Base-by-base conservation (phyloP, 495 filamentous ascomycete species). In the Baudoinia panamericana region DNA sequence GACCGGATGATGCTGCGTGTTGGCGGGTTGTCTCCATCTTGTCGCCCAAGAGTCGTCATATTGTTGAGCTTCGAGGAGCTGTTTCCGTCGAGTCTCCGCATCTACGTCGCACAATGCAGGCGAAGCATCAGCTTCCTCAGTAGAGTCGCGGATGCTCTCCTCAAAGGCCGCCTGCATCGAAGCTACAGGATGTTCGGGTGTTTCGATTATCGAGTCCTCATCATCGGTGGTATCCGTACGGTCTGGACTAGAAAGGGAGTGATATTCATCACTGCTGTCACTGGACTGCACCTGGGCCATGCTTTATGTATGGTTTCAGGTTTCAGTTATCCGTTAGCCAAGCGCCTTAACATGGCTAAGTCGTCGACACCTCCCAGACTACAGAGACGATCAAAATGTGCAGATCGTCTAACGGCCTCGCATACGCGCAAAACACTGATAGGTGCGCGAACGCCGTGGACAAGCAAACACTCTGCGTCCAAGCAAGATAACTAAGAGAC, bases 151-250 rank as follows among this genome's bases (percentile, higher is more conserved):
- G 38, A 97, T 79, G 2, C 86, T 94, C 60, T 97, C 90, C 54
- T 88, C 81, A 54, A 96, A 95, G 33, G 90, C 83, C 34, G 74
- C 82, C 54, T 95, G 90, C 69, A 97, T 81, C 36, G 74, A 73
- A 12, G 76, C 60, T 40, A 97, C 80, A 2, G 90, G 90, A 60
- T 93, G 84, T 13, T 65, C 56, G 7, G 82, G 80, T 10, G 67
- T 65, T 16, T 64, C 49, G 5, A 30, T 29, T 3, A 57, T 43
- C 11, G 48, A 50, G 3, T 51, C 43, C n/a, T 27, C 43, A n/a
- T 50, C 50, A 20, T 53, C 45, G 17, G 41, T 33, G 18, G 12
- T 49, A 24, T 36, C 36, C 9, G 41, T 36, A 5, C 22, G 28
- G 12, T 39, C 46, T n/a, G 35, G 33, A 9, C 37, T 46, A 15